Evolutionary conservation across 768 basidiomycete species (phyloP), one percentile per base, ranked within the genome.

Genomic region (Suillus discolor): DNA sequence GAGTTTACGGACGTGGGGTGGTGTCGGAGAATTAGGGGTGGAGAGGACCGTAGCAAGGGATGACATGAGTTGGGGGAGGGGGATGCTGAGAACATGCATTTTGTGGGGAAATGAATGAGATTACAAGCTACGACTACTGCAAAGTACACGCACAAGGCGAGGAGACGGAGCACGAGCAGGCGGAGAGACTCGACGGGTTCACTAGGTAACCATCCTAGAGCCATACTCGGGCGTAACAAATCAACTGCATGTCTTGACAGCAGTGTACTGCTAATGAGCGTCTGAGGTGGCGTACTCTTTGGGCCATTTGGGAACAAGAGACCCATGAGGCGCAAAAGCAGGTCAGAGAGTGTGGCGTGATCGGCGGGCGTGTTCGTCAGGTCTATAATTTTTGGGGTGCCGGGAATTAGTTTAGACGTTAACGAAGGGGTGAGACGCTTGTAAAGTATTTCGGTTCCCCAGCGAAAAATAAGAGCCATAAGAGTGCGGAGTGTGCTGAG

Each of bases 201-300:
- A 38, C 77, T 71, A 6, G 89, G 90, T 9, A 92, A 79, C 92
- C 92, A 94, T 2, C 90, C 93, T 9, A 94, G 77, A 11, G 84
- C 75, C 7, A 93, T 80, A 38, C 86, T 81, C 11, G 89, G 85
- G 53, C 78, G 81, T 11, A 94, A 77, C 15, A 93, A 70, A 67
- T 90, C 88, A 5, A 81, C 72, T 3, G 85, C 70, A 71, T 93
- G 87, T 59, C 82, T 82, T 54, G 89, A 74, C 12, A 93, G 74
- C 7, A 88, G 78, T 2, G 84, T 83, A 2, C 89, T 83, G 15
- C 82, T 79, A 65, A 94, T 86, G 44, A 85, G 74, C 1, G 89
- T 91, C 70, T 87, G 85, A 9, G 87, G 77, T 38, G 85, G 73
- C 28, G 75, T 79, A 12, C 81, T 79, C n/a, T 80, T 79, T 1